These are phyloP conservation scores for Didymella pomorum DNA, from an alignment of 2,329 filamentous ascomycete species.

Conservation along the genomic window DNA sequence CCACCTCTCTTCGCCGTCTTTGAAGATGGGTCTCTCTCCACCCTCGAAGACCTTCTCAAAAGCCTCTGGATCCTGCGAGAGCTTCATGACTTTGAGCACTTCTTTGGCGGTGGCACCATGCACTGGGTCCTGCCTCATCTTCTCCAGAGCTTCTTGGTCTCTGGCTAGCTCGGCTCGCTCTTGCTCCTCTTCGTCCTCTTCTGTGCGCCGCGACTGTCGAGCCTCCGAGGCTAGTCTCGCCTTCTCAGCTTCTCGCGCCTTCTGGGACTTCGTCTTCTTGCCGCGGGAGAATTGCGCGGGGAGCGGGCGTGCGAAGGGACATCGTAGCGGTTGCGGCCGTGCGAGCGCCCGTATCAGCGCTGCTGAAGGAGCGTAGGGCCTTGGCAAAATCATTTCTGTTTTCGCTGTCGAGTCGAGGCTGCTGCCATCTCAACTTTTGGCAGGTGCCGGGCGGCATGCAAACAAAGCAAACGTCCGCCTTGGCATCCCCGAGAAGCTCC, in stretches of 20 bases:
- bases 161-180: neutral
- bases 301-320: slow-evolving; percentile 28
- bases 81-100: neutral
- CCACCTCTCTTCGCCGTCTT: slow-evolving; percentile 30
- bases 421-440: slow-evolving; percentile 22
- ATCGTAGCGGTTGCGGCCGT: slow-evolving; percentile 31
- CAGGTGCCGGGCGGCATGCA: slow-evolving; percentile 3
- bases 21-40: neutral
- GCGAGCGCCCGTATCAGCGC: slow-evolving; percentile 37
- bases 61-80: neutral
- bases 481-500: slow-evolving; percentile 38
- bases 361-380: slow-evolving; percentile 38
- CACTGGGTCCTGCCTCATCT: neutral
- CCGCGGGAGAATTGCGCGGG: slow-evolving; percentile 30
- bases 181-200: neutral
- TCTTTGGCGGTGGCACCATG: neutral
- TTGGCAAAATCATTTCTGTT: slow-evolving; percentile 15
- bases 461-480: slow-evolving; percentile 30
- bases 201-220: neutral
- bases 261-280: slow-evolving; percentile 32
- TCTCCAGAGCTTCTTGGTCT: neutral
- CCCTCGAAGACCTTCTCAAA: slow-evolving; percentile 15
- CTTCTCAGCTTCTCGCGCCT: slow-evolving; percentile 18
- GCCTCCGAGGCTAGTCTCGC: slow-evolving; percentile 1
- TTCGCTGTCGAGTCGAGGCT: neutral